phyloP scores from a whole-genome alignment of 306 rosid species.

The Quercus agrifolia region DNA sequence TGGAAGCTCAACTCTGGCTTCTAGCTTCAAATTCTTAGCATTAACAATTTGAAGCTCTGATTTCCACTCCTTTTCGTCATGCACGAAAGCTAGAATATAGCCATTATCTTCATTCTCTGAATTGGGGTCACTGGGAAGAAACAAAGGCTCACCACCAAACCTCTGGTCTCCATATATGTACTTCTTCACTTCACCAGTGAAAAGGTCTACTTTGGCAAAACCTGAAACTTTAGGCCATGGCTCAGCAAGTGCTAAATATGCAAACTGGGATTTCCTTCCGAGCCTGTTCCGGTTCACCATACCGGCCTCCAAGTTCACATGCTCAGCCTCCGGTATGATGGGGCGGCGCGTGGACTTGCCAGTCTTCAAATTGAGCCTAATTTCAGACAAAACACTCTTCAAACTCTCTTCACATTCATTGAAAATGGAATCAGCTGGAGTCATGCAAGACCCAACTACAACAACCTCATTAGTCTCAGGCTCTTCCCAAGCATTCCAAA shows the following conservation, averaged over 20 bases:
- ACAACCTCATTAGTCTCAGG: constrained; percentile 61
- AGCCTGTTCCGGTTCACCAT: constrained; percentile 87
- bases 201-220: constrained; percentile 74
- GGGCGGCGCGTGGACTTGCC: constrained; percentile 62
- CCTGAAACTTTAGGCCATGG: constrained; percentile 99
- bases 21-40: constrained; percentile 64
- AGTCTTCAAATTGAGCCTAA: constrained; percentile 65
- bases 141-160: constrained; percentile 92
- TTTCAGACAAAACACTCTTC: constrained; percentile 69
- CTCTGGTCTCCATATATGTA: constrained; percentile 54
- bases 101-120: constrained; percentile 71
- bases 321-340: constrained; percentile 42
- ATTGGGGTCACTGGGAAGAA: constrained; percentile 47
- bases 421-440: constrained; percentile 90
- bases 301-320: constrained; percentile 86
- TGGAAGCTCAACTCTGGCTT: constrained; percentile 74
- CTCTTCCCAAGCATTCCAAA: constrained; percentile 98
- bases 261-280: constrained; percentile 65
- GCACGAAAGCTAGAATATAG: constrained; percentile 72
- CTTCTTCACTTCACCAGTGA: constrained; percentile 49
- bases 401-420: constrained; percentile 81
- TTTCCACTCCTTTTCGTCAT: constrained; percentile 82
- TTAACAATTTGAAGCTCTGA: constrained; percentile 75
- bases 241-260: constrained; percentile 80
- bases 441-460: constrained; percentile 94